A percentile compares a stretch with the other conserved stretches of the same genome.
phyloP scores from a whole-genome alignment of 306 rosid genomes.

The Trifolium repens region DNA sequence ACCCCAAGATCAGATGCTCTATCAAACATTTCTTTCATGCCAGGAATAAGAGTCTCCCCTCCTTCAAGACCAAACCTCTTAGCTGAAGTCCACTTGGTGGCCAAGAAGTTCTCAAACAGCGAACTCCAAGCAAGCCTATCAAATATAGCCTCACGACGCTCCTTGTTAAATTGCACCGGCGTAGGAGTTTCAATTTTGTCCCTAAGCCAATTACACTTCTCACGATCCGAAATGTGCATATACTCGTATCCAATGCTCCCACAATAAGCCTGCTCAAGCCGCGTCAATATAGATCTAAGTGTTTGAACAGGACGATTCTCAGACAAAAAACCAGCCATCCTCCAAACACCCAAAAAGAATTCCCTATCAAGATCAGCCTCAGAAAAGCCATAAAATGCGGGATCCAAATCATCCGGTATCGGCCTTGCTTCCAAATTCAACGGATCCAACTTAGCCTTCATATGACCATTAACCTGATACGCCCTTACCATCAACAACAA shows the following conservation, averaged over 20 bases:
- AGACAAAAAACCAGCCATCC: constrained; percentile 92
- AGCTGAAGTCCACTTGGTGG: constrained; percentile 91
- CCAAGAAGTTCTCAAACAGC: constrained; percentile 89
- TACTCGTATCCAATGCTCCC: constrained; percentile 95
- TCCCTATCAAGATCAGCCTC: constrained; percentile 98
- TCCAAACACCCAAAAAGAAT: constrained; percentile 96
- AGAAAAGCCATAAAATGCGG: constrained; percentile 82
- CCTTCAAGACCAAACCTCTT: constrained; percentile 98
- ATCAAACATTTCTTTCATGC: constrained; percentile 98
- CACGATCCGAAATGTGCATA: constrained; percentile 90
- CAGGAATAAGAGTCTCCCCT: constrained; percentile 87
- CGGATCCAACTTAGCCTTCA: constrained; percentile 89
- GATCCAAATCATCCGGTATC: constrained; percentile 82
- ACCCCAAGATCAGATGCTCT: constrained; percentile 93
- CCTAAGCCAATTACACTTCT: constrained; percentile 90
- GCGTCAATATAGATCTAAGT: constrained; percentile 83
- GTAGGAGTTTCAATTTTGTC: constrained; percentile 90
- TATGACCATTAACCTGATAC: constrained; percentile 95
- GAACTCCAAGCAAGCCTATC: constrained; percentile 96
- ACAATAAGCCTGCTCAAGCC: constrained; percentile 96
- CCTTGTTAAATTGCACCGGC: constrained; percentile 63
- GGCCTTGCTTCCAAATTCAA: constrained; percentile 69
- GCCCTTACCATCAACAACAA: constrained; percentile 87
- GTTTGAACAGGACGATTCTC: constrained; percentile 97
- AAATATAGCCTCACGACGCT: constrained; percentile 86